Evolutionary conservation across 371 early-diverging fungal species (phyloP).

Genomic region (Mortierella sp.): DNA sequence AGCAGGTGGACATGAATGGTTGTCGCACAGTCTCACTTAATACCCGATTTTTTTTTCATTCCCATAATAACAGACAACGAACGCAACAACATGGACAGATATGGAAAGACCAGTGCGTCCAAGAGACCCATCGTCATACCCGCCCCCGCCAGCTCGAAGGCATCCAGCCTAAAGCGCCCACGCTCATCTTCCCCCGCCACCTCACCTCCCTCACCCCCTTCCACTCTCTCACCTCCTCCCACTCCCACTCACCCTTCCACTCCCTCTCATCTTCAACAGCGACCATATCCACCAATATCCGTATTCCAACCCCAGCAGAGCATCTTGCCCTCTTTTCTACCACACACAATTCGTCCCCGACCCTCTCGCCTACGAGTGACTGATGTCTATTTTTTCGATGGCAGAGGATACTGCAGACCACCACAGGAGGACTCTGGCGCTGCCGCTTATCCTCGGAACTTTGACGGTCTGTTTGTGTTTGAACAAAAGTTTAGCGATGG

Average conservation of each 20-base stretch:
- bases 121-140: too few species aligned
- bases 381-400: not conserved
- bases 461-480: constrained; percentile 3
- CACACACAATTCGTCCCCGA: not conserved
- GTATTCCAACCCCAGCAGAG: not conserved
- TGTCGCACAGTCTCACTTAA: too few species aligned
- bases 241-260: not conserved
- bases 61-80: too few species aligned
- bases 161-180: too few species aligned
- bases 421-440: not conserved
- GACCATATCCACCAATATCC: not conserved
- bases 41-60: too few species aligned
- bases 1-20: too few species aligned
- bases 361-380: not conserved
- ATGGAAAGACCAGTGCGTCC: too few species aligned
- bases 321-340: not conserved
- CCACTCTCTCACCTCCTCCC: too few species aligned
- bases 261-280: not conserved
- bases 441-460: not conserved
- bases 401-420: not conserved
- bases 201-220: not conserved
- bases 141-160: too few species aligned
- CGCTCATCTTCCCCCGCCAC: too few species aligned
- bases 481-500: not conserved
- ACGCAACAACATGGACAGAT: too few species aligned